These are phyloP conservation scores for Ophiognomonia clavigignenti-juglandacearum DNA, from an alignment of 2,329 filamentous ascomycete species.

Conservation along the genomic window DNA sequence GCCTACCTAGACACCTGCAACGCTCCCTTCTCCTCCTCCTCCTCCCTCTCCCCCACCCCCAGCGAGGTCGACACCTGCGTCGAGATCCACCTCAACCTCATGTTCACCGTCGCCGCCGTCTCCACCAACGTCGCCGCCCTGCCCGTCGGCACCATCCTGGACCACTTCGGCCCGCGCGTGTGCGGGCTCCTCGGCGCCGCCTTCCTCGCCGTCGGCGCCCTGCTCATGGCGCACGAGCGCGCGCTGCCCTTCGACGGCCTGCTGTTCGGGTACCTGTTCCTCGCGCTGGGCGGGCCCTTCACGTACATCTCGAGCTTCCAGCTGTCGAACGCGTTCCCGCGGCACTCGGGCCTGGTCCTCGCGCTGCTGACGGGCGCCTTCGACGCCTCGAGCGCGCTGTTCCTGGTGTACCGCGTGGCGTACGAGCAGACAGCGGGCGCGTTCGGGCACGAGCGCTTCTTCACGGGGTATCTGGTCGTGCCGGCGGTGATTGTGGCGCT, in stretches of 20 bases:
- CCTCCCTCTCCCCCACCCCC: conserved; percentile 17
- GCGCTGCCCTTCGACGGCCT: conserved; percentile 68
- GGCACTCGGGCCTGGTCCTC: conserved; percentile 71
- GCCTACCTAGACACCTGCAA: conserved; percentile 64
- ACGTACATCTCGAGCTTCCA: conserved; percentile 82
- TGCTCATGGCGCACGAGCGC: conserved; percentile 66
- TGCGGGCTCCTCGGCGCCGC: conserved; percentile 67
- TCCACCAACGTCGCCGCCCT: conserved; percentile 83
- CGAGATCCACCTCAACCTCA: conserved; percentile 71
- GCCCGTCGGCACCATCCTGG: conserved; percentile 79
- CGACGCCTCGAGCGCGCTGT: conserved; percentile 75
- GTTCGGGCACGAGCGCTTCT: conserved; percentile 65
- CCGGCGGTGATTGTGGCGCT: conserved; percentile 60
- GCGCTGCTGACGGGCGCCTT: conserved; percentile 78
- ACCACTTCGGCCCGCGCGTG: conserved; percentile 73
- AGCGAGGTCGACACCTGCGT: conserved; percentile 36
- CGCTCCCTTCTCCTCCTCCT: conserved; percentile 13
- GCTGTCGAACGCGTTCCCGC: conserved; percentile 77
- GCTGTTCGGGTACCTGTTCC: conserved; percentile 67
- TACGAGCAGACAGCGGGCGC: conserved; percentile 48
- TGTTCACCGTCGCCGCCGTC: conserved; percentile 88
- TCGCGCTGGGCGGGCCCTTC: conserved; percentile 75
- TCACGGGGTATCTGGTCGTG: conserved; percentile 66
- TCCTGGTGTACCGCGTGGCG: conserved; percentile 67
- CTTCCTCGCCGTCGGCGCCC: conserved; percentile 64